Evolutionary conservation across 345 rosid species (phyloP).

Genomic region (Lenwebbia sp.): DNA sequence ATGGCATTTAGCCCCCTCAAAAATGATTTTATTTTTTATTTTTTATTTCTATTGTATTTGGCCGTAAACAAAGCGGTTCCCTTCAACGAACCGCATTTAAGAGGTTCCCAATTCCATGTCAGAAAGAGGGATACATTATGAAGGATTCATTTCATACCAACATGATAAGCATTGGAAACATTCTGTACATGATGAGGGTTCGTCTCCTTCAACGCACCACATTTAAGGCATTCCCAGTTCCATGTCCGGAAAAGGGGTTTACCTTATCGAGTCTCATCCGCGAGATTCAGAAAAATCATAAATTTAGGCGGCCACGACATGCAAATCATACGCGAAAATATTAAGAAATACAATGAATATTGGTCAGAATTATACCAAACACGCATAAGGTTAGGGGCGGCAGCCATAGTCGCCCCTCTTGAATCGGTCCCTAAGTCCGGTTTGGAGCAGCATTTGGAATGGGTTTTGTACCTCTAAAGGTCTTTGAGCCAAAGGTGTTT

Average conservation of each 20-base stretch:
- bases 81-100: not conserved
- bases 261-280: not conserved
- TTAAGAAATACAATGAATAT: not conserved
- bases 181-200: not conserved
- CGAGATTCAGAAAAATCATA: not conserved
- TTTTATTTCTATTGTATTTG: not conserved
- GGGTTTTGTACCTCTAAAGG: not conserved
- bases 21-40: not conserved
- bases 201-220: not conserved
- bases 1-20: too few relatives aligned
- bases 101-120: not conserved
- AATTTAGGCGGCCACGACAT: not conserved
- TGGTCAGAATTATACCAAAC: not conserved
- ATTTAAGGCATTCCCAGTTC: not conserved
- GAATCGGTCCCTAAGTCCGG: not conserved
- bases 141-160: not conserved
- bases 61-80: not conserved
- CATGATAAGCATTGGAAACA: not conserved
- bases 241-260: not conserved
- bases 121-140: not conserved
- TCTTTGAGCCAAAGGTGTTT: not conserved
- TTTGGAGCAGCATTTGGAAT: not conserved
- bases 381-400: not conserved
- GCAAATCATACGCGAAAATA: not conserved
- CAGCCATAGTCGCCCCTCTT: not conserved